Evolutionary conservation across 257 asterid genomes (phyloP), one percentile per base, ranked within the genome.

Genomic region (Avicennia marina): DNA sequence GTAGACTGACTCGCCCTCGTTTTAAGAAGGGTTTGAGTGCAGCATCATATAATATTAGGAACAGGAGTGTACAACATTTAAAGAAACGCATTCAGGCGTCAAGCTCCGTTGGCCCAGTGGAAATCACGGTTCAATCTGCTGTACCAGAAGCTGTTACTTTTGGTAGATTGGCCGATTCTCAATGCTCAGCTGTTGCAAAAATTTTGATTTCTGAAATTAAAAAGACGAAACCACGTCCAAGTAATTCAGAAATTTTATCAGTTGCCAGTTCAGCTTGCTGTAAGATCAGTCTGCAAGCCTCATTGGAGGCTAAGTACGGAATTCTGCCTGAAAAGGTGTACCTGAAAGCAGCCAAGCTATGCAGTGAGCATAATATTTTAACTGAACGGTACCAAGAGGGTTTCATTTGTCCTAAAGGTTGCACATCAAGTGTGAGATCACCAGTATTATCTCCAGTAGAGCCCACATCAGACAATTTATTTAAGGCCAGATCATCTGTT

Each of bases 321-420:
- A 65, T 42, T 39, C 58, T 93, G 71, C 99, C 99, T 6, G 79
- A 77, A 60, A 78, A 81, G 57, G 69, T 86, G 68, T 81, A 82
- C 72, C 77, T 89, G 58, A 93, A 73, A 84, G 97, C 96, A 24
- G 99, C 95, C 49, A 89, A 84, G 74, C 69, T 93, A 25, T 93
- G 97, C 75, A 89, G 99, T 56, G 99, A 93, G 72, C 95, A 93
- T 19, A 81, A 79, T 68, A 77, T 89, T 59, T 39, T 67, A 58
- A 85, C 86, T 56, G 83, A 74, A 45, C 89, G 97, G 99, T 97
- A 93, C 72, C 90, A 72, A 63, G 94, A 84, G 25, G 82, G 77
- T 50, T 86, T 70, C 74, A 53, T 70, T 69, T 93, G 99, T 72
- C 86, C 95, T 19, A 86, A 75, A 77, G 91, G 96, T 46, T 89